A percentile compares a stretch with the other conserved stretches of the same genome.
phyloP scores from a whole-genome alignment of 306 rosid genomes.

The Prunus salicina region DNA sequence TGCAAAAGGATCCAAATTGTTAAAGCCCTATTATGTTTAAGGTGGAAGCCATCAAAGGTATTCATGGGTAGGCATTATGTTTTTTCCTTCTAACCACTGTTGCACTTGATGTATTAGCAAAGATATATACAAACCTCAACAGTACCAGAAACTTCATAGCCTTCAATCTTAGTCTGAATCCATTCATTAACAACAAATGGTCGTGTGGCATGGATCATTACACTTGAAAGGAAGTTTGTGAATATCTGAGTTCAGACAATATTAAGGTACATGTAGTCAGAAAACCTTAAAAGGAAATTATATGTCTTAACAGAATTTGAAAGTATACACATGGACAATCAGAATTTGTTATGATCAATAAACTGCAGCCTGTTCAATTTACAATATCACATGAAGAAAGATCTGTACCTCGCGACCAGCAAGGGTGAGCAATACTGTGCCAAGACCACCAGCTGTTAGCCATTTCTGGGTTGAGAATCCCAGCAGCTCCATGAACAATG shows the following conservation, averaged over 20 bases:
- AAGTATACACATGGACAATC: not conserved
- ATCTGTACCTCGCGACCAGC: constrained; percentile 92
- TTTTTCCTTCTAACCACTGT: not conserved
- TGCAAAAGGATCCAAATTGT: not conserved
- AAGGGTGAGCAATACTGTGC: constrained; percentile 91
- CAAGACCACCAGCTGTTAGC: constrained; percentile 99
- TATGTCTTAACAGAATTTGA: not conserved
- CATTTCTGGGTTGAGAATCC: constrained; percentile 98
- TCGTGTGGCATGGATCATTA: constrained; percentile 92
- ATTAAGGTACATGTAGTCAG: constrained; percentile 17
- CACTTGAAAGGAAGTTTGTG: constrained; percentile 94
- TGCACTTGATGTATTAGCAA: not conserved
- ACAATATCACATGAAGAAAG: constrained; percentile 28
- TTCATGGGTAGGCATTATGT: not conserved
- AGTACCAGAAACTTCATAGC: constrained; percentile 98
- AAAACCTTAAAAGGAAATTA: constrained; percentile 8
- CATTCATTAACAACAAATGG: constrained; percentile 92
- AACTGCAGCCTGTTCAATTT: constrained; percentile 5
- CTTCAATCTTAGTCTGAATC: constrained; percentile 96
- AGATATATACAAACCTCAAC: constrained; percentile 75
- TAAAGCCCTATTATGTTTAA: not conserved
- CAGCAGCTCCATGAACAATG: constrained; percentile 93
- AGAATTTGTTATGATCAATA: constrained; percentile 14
- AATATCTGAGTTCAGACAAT: constrained; percentile 71
- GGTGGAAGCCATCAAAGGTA: constrained; percentile 9